phyloP scores from a whole-genome alignment of 257 asterid genomes.

The Salvia rosmarinus region DNA sequence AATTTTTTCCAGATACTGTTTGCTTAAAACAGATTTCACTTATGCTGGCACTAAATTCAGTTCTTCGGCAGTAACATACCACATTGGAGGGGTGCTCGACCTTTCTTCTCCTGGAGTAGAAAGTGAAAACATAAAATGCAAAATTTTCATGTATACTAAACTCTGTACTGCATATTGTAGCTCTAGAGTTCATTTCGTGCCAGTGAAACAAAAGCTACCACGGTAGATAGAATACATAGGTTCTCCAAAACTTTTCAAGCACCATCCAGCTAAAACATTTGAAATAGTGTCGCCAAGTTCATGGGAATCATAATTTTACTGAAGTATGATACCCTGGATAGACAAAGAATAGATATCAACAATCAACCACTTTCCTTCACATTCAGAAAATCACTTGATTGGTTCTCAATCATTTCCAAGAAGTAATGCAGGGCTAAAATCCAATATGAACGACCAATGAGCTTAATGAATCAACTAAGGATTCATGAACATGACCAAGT shows the following conservation, averaged over 20 bases:
- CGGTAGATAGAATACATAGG: constrained; percentile 4
- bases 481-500: constrained; percentile 26
- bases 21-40: constrained; percentile 41
- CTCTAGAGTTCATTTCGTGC: constrained; percentile 13
- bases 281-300: not conserved
- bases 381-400: not conserved
- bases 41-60: constrained; percentile 82
- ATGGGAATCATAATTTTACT: not conserved
- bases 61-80: constrained; percentile 79
- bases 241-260: not conserved
- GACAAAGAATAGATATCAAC: constrained; percentile 5
- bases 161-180: constrained; percentile 6
- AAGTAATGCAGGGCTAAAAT: not conserved
- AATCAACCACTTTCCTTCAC: not conserved
- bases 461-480: constrained; percentile 4
- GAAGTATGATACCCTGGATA: constrained; percentile 3
- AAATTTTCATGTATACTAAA: not conserved
- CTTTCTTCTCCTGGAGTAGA: constrained; percentile 70
- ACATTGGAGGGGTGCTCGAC: constrained; percentile 76
- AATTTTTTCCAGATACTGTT: constrained; percentile 13
- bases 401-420: constrained; percentile 7
- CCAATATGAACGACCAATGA: constrained; percentile 1
- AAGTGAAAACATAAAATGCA: constrained; percentile 6
- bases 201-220: constrained; percentile 2
- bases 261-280: constrained; percentile 5